Base-by-base conservation (phyloP, 192 early-diverging fungal genomes). In the Gryganskiella cystojenkinii region DNA sequence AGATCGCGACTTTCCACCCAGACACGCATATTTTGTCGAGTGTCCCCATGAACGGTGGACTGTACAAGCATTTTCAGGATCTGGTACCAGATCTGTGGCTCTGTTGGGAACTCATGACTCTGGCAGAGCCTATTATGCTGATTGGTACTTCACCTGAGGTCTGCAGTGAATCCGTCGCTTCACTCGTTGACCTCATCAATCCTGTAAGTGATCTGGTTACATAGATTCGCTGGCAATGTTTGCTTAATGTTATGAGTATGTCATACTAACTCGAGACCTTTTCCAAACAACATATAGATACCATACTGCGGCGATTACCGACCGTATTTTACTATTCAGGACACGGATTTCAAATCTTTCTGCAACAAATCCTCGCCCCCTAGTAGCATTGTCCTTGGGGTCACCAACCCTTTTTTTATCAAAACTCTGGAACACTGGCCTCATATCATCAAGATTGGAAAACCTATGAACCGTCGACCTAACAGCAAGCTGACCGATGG, bases 251-350 rank as follows among this genome's bases (percentile, higher is more conserved):
- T 20, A 50, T 44, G n/a, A 22, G 15, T 24, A 45, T 34, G 8
- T 49, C 14, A 46, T 49, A 28, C 30, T 30, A 58, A 52, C 27
- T 17, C 13, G 3, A 44, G 31, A 25, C 43, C 30, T 31, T 56
- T 10, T 31, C 28, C 9, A 8, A 15, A 24, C 53, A 35, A 27
- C 3, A 10, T 8, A 7, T 83, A 93, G 87, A 94, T 97, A 57
- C 90, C 93, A 22, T 99, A 95, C 79, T 97, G 96, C 60, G 98
- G 98, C 37, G 96, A 99, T 81, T 96, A 91, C 70, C 90, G 98
- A 20, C 96, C 96, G 13, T 99, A 97, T 61, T 96, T 99, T 71
- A 99, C 98, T 4, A 95, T 99, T 61, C 95, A 97, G 76, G 96
- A 97, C 71, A 82, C 92, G 4, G 98, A 99, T 73, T 95, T 98